Evolutionary conservation across 202 grass and related monocot species (phyloP), one percentile per base, ranked within the genome.

Genomic region (Elaeis oleifera): DNA sequence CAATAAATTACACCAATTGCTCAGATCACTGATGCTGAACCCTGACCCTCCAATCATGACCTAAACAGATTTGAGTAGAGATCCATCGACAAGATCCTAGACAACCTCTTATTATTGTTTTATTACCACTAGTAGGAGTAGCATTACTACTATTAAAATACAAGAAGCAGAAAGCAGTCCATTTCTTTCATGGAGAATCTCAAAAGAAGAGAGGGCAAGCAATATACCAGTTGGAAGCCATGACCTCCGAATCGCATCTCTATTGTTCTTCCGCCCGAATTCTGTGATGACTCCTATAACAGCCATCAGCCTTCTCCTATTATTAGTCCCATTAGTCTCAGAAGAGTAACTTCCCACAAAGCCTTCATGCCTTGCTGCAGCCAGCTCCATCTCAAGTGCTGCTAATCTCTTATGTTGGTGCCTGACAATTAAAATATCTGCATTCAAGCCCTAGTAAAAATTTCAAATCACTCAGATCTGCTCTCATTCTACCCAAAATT

Each of bases 331-430:
- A 75, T 99, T 99, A 71, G 80, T 73, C 55, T 92, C 75, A 18
- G 78, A 77, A 23, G 67, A 80, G 67, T 99, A 99, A 49, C 86
- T 89, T 16, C 80, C 85, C 70, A 70, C 70, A 77, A 92, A 94
- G 8, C 94, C 94, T 61, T 78, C 72, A 48, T 99, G 85, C 20
- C 76, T 89, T 23, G 94, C 94, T 50, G 78, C 58, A 66, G 85
- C 85, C 9, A 99, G 67, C 71, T 99, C 94, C 88, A 99, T 99
- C 77, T 99, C 85, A 53, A 99, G 77, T 53, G 88, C 84, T 74
- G 80, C 51, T 68, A 94, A 61, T 71, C 76, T 77, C 75, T 99
- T 99, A 20, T 73, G 82, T 68, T 94, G 94, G 71, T 99, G 94
- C 85, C 94, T 99, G 76, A 72, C 58, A 64, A 15, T 58, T 31